A percentile compares a stretch with the other conserved stretches of the same genome.
Evolutionary conservation across 2,329 filamentous ascomycete species (phyloP).

Genomic region (Fusarium sp.): DNA sequence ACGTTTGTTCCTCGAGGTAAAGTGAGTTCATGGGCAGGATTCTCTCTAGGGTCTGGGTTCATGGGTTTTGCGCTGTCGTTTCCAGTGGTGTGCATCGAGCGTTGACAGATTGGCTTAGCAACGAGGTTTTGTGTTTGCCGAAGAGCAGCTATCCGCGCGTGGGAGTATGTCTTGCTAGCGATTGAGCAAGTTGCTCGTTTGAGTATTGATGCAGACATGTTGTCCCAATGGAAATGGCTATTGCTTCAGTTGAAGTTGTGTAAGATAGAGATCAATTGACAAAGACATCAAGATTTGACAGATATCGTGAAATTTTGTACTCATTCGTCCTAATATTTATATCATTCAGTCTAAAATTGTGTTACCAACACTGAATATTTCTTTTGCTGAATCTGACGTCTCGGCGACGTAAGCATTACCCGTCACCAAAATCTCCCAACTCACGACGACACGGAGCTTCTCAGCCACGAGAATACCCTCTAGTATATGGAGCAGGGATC

Average conservation of each 20-base stretch:
- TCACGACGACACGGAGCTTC: background rate
- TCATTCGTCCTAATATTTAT: background rate
- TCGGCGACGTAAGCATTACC: slow-evolving; percentile 24
- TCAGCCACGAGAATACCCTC: slow-evolving; percentile 1
- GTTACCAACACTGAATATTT: background rate
- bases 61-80: slow-evolving; percentile 23
- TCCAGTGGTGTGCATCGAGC: slow-evolving; percentile 12
- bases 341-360: background rate
- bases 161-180: background rate
- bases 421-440: background rate
- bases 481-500: background rate
- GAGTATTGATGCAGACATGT: slow-evolving; percentile 14
- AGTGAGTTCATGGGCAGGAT: slow-evolving; percentile 21
- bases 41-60: slow-evolving; percentile 43
- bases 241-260: background rate
- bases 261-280: background rate
- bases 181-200: slow-evolving; percentile 3
- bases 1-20: slow-evolving; percentile 40
- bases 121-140: background rate
- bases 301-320: background rate
- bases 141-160: background rate
- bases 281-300: background rate
- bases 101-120: background rate
- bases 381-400: slow-evolving; percentile 12
- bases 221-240: background rate